Conservation (phyloP, 192 early-diverging fungal genomes). For the Backusella luteola region DNA sequence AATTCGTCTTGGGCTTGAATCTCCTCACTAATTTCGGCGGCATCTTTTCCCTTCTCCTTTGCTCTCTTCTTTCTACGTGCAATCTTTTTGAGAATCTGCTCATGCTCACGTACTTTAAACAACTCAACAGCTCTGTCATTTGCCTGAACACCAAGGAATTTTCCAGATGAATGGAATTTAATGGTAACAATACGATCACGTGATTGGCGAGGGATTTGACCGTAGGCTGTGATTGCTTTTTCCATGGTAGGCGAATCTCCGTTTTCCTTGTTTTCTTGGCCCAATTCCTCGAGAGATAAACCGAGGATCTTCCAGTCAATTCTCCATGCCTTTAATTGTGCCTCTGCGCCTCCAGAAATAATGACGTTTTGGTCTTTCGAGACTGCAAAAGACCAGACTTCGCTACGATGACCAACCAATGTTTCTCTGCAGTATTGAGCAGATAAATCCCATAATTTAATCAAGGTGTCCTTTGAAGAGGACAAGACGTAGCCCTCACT, state of each 20-base stretch:
- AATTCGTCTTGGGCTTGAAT: slow-evolving; percentile 79
- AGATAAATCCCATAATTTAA: slow-evolving; percentile 96
- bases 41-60: slow-evolving; percentile 65
- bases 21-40: slow-evolving; percentile 42
- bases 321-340: slow-evolving; percentile 86
- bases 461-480: slow-evolving; percentile 92
- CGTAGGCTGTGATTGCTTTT: slow-evolving; percentile 73
- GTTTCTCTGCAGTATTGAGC: slow-evolving; percentile 95
- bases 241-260: slow-evolving; percentile 22
- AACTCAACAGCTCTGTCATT: slow-evolving; percentile 82
- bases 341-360: slow-evolving; percentile 85
- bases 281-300: slow-evolving; percentile 47
- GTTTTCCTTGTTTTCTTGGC: slow-evolving; percentile 17
- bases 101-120: slow-evolving; percentile 72
- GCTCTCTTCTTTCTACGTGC: slow-evolving; percentile 74
- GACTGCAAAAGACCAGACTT: slow-evolving; percentile 88
- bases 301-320: slow-evolving; percentile 62
- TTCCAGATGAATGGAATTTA: slow-evolving; percentile 73
- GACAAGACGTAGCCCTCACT: slow-evolving; percentile 74
- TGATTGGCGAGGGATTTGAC: slow-evolving; percentile 75
- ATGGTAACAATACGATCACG: slow-evolving; percentile 80
- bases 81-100: slow-evolving; percentile 84
- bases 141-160: slow-evolving; percentile 79
- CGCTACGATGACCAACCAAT: slow-evolving; percentile 86
- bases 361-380: slow-evolving; percentile 63